Evolutionary conservation across 768 basidiomycete species (phyloP), one percentile per base, ranked within the genome.

Genomic region (Postia placenta): DNA sequence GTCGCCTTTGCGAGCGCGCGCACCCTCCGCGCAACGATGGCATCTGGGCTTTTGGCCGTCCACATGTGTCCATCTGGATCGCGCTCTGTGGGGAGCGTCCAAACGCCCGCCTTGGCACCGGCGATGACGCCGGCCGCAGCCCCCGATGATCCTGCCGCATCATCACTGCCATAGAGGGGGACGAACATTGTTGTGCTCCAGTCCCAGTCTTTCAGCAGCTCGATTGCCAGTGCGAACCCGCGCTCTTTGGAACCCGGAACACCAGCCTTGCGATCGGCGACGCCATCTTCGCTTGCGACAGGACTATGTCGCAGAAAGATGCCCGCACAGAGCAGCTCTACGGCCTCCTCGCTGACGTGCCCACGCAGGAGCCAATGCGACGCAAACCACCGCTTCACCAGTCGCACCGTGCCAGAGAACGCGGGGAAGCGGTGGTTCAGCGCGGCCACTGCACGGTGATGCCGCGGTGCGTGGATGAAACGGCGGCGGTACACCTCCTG

Each of bases 341-440:
- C 77, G 0, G 79, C 83, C 63, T 97, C 92, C 50, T 81, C 78
- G 5, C 76, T 74, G 46, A 97, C 71, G 56, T 91, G 86, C 0
- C 74, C 67, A 3, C 77, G 73, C 27, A 98, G 75, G 49, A 96
- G 75, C 85, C 88, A 91, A 62, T 99, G 96, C 5, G 86, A 72
- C 0, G 88, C 81, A 47, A 98, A 71, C 96, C 96, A 99, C 37
- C 95, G 79, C 69, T 97, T 95, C 44, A 89, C 78, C 14, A 98
- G 74, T 33, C 96, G 76, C 14, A 90, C 87, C 0, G 94, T 92
- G 7, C 86, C 81, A 2, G 91, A 75, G 65, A 83, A 96, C 11
- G 92, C 87, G 0, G 80, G 65, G 59, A 80, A 85, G 41, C 79
- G 81, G 64, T 97, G 92, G 43, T 81, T 83, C 17, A 97, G 70